These are phyloP conservation scores for Plasmodiophora brassicae DNA, from an alignment of 208 protist species.

Conservation along the genomic window DNA sequence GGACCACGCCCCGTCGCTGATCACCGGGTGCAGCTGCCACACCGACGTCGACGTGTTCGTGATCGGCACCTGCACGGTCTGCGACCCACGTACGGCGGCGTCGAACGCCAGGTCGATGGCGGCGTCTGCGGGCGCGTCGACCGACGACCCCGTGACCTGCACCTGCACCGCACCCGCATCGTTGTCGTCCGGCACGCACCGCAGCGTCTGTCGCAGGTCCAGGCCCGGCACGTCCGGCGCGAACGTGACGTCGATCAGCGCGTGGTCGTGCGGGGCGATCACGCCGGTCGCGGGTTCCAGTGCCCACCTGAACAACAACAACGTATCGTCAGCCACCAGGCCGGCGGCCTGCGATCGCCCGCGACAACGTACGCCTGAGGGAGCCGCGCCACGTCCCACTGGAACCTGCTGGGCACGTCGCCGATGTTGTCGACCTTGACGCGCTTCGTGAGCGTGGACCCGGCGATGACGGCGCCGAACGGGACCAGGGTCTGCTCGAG, in stretches of 20 bases:
- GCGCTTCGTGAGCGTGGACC: slow-evolving; percentile 64
- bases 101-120: slow-evolving; percentile 72
- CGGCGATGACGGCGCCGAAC: slow-evolving; percentile 82
- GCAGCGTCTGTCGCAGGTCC: slow-evolving; percentile 49
- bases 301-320: slow-evolving; percentile 61
- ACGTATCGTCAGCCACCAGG: slow-evolving; percentile 67
- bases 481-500: slow-evolving; percentile 75
- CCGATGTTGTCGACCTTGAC: slow-evolving; percentile 88
- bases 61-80: slow-evolving; percentile 68
- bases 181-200: slow-evolving; percentile 73
- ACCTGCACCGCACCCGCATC: slow-evolving; percentile 59
- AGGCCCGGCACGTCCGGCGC: slow-evolving; percentile 60
- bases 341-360: too few species aligned
- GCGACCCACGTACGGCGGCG: too few species aligned
- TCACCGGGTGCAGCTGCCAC: slow-evolving; percentile 77
- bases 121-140: slow-evolving; percentile 67
- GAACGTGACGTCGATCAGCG: slow-evolving; percentile 69
- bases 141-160: slow-evolving; percentile 72
- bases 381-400: slow-evolving; percentile 62
- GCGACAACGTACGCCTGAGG: too few species aligned
- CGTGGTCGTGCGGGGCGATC: not conserved
- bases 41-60: slow-evolving; percentile 68
- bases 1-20: too few species aligned
- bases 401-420: slow-evolving; percentile 82
- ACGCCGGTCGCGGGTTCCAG: not conserved